phyloP scores from a whole-genome alignment of 139 green algal species.

The Spirogloea muscicola region DNA sequence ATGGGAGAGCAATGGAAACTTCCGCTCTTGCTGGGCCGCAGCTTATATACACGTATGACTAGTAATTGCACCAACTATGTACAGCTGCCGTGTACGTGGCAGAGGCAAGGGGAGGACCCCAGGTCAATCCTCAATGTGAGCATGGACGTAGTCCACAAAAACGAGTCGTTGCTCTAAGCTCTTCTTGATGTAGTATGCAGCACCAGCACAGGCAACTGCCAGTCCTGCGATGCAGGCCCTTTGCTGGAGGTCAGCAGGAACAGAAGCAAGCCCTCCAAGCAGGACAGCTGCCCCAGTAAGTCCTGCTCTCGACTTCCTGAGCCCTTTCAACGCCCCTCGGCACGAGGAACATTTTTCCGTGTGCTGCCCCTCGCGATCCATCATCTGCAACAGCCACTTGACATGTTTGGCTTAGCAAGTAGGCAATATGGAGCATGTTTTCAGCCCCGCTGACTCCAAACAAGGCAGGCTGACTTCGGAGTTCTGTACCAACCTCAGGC shows the following conservation, averaged over 20 bases:
- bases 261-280: neutral
- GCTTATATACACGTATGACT: too few species aligned
- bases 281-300: conserved; percentile 2
- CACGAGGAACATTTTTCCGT: conserved; percentile 20
- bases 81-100: too few species aligned
- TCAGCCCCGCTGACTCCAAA: too few species aligned
- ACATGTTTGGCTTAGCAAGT: too few species aligned
- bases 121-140: conserved; percentile 21
- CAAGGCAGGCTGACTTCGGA: too few species aligned
- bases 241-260: neutral
- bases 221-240: neutral
- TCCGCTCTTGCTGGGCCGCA: too few species aligned
- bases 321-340: neutral
- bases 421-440: too few species aligned
- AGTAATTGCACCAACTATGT: too few species aligned
- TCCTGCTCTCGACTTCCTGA: neutral
- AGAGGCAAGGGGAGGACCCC: too few species aligned
- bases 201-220: neutral
- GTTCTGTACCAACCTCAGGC: too few species aligned
- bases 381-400: conserved; percentile 21
- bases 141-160: conserved; percentile 19
- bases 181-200: conserved; percentile 4
- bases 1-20: too few species aligned
- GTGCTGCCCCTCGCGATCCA: conserved; percentile 26
- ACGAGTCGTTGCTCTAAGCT: conserved; percentile 10